Evolutionary conservation across 495 filamentous ascomycete genomes (phyloP).

Genomic region (Xylaria longipes): DNA sequence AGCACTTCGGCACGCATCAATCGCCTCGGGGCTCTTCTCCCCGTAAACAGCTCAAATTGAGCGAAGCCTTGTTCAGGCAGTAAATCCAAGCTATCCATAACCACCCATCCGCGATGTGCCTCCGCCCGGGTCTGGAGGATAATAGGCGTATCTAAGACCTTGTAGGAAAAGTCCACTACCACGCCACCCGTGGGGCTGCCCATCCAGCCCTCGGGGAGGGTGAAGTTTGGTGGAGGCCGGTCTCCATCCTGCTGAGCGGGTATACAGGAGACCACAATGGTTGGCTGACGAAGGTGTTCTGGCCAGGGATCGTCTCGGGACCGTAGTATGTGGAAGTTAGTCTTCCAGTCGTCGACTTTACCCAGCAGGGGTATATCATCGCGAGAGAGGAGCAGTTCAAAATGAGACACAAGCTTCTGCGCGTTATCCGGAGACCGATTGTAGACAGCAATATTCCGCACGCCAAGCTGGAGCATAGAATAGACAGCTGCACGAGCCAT

Average conservation of each 20-base stretch:
- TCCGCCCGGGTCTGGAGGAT: constrained; percentile 66
- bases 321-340: constrained; percentile 63
- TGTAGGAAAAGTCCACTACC: constrained; percentile 74
- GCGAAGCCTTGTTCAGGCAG: constrained; percentile 79
- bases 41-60: constrained; percentile 79
- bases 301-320: constrained; percentile 67
- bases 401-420: constrained; percentile 69
- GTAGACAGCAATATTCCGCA: constrained; percentile 73
- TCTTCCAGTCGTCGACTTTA: constrained; percentile 50
- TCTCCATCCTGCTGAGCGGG: constrained; percentile 67
- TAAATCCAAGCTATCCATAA: constrained; percentile 74
- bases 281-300: constrained; percentile 61
- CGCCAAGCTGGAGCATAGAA: constrained; percentile 75
- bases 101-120: constrained; percentile 69
- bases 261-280: constrained; percentile 74
- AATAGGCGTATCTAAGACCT: constrained; percentile 69
- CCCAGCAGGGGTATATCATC: constrained; percentile 53
- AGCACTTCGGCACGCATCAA: constrained; percentile 73
- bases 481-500: constrained; percentile 79
- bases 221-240: constrained; percentile 69
- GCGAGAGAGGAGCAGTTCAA: constrained; percentile 51
- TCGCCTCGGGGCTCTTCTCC: constrained; percentile 69
- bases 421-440: constrained; percentile 69
- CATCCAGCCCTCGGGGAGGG: constrained; percentile 70
- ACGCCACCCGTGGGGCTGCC: constrained; percentile 74